Base-by-base conservation (phyloP, 1,284 basidiomycete genomes). In the Cutaneotrichosporon arboriforme region DNA sequence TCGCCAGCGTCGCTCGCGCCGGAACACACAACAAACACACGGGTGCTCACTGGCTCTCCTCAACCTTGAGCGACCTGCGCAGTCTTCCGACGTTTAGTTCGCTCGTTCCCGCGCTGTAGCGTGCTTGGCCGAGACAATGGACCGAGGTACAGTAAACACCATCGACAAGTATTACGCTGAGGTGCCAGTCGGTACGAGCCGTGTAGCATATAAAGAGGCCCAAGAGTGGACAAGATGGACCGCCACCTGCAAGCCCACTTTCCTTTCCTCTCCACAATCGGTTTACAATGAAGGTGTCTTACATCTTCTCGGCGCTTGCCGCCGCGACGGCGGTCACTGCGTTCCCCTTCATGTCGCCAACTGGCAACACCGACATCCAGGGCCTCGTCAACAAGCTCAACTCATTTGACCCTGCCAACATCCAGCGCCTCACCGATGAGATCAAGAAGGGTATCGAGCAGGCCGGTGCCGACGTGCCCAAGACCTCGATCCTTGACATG, bases 371-470 rank as follows among this genome's bases (percentile, higher is more conserved):
- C 43, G 21, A 47, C 34, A n/a, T 54, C 49, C 31, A 39, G 22
- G 37, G 33, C 37, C 33, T 52, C 21, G 21, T 47, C 43, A 36
- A 31, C 35, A 20, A 44, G 20, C 38, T 54, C n/a, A 51, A 52
- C 22, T 26, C 26, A n/a, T 21, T 41, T 14, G 40, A 46, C 35
- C 56, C 45, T 14, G 23, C 35, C 26, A 20, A 52, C 33, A 36
- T 58, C 26, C 9, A 26, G 26, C 26, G 26, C 33, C 52, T 58
- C 38, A 33, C 26, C 23, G 9, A 13, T 23, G 23, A 46, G 42
- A 51, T 58, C 42, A 43, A 49, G 41, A 22, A 35, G 20, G 56
- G 52, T 22, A 49, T 58, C n/a, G 42, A 22, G n/a, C 37, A 58
- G 46, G 49, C 51, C 9, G 45, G 39, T 31, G 38, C 35, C 33